Conservation (phyloP, 164 flowering plant genomes). For the Houttuynia cordata region DNA sequence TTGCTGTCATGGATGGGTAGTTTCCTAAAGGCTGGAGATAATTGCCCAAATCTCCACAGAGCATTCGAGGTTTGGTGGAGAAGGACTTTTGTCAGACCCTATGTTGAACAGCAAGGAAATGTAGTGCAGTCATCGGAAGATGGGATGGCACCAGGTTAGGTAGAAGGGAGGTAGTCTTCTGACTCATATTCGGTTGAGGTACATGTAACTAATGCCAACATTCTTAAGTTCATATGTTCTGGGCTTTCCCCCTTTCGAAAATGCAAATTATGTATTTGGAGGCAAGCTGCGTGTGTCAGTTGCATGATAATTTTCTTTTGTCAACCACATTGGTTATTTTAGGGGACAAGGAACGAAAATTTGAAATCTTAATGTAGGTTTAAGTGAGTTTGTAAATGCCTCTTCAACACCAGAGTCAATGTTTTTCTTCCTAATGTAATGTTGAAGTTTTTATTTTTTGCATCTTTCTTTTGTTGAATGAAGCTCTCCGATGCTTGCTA, state of each 20-base stretch:
- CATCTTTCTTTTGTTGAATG: background rate
- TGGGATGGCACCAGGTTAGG: conserved; percentile 7
- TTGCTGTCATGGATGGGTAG: conserved; percentile 77
- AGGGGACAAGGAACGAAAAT: no score
- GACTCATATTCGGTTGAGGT: background rate
- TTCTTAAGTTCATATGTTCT: no score
- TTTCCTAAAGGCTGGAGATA: conserved; percentile 75
- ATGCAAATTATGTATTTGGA: background rate
- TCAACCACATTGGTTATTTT: no score
- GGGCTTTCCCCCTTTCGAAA: no score
- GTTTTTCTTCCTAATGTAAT: background rate
- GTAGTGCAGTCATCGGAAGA: conserved; percentile 10
- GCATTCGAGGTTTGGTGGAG: conserved; percentile 99
- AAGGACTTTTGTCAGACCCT: conserved; percentile 70
- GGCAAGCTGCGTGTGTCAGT: no score
- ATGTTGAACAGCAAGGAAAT: conserved; percentile 23
- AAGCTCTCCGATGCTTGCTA: background rate
- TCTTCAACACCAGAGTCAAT: background rate
- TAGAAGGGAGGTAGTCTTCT: background rate
- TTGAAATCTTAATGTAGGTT: background rate
- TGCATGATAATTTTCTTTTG: no score
- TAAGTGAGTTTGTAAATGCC: background rate
- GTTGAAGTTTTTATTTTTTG: no score
- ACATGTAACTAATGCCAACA: no score
- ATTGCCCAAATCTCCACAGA: conserved; percentile 87